Conservation (phyloP, 2,329 filamentous ascomycete genomes). For the Amesomyces nigricolor region DNA sequence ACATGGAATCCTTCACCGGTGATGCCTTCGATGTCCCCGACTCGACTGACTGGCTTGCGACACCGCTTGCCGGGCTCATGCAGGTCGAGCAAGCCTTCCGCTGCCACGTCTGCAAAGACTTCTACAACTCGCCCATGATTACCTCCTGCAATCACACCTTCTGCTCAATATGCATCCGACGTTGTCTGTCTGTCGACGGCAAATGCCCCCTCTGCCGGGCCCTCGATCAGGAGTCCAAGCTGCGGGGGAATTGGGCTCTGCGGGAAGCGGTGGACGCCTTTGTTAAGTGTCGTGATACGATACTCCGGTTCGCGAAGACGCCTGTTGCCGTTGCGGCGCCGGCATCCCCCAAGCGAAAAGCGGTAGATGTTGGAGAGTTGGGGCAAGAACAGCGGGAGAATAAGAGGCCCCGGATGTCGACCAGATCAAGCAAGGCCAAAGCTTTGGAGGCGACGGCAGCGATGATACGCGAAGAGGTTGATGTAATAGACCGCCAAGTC, state of each 20-base stretch:
- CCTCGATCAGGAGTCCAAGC: conserved; percentile 73
- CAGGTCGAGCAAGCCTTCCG: conserved; percentile 78
- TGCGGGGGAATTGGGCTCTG: conserved; percentile 78
- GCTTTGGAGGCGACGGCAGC: conserved; percentile 35
- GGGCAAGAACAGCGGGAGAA: conserved; percentile 30
- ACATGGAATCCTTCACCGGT: conserved; percentile 18
- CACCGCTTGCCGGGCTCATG: conserved; percentile 59
- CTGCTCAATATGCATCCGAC: conserved; percentile 90
- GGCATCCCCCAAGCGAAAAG: conserved; percentile 48
- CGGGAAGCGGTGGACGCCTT: conserved; percentile 83
- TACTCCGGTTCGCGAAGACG: conserved; percentile 59
- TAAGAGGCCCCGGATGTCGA: conserved; percentile 51
- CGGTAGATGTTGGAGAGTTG: conserved; percentile 31
- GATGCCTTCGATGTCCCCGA: conserved; percentile 51
- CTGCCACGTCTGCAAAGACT: conserved; percentile 97
- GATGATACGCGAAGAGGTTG: conserved; percentile 31
- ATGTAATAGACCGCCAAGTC: conserved; percentile 32
- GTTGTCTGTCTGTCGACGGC: conserved; percentile 74
- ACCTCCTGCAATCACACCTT: conserved; percentile 95
- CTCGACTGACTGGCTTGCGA: conserved; percentile 79
- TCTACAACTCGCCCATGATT: conserved; percentile 89
- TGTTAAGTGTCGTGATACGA: conserved; percentile 53
- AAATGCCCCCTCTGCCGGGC: conserved; percentile 82
- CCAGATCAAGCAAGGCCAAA: conserved; percentile 41
- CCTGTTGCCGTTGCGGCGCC: conserved; percentile 26